Evolutionary conservation across 2,329 filamentous ascomycete species (phyloP).

Genomic region (Arthrobotrys megalospora): DNA sequence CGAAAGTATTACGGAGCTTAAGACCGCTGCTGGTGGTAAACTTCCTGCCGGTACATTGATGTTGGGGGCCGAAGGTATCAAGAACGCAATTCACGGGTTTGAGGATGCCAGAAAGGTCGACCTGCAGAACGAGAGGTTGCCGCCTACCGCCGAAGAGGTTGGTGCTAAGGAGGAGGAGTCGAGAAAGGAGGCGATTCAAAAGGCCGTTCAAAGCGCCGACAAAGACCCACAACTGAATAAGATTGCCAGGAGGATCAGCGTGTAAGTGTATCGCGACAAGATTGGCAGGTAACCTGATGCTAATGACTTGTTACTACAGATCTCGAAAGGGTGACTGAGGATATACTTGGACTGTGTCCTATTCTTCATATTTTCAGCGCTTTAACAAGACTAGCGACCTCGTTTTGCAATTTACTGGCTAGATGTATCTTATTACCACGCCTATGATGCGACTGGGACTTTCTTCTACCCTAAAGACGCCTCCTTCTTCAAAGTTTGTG

Average conservation of each 20-base stretch:
- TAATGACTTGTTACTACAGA: constrained; percentile 30
- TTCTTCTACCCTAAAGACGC: constrained; percentile 14
- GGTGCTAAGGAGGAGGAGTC: constrained; percentile 85
- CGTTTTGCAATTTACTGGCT: constrained; percentile 35
- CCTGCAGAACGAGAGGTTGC: constrained; percentile 93
- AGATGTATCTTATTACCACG: constrained; percentile 35
- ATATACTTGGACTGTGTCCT: constrained; percentile 21
- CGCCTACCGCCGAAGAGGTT: constrained; percentile 93
- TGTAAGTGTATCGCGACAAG: constrained; percentile 75
- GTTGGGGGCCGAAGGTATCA: constrained; percentile 98
- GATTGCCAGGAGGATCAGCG: constrained; percentile 92
- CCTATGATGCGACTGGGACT: neutral
- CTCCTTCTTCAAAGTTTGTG: constrained; percentile 8
- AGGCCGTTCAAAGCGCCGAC: constrained; percentile 88
- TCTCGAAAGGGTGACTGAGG: constrained; percentile 58
- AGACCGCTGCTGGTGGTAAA: constrained; percentile 93
- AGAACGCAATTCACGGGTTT: constrained; percentile 96
- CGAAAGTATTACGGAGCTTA: constrained; percentile 95
- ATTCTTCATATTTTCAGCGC: constrained; percentile 21
- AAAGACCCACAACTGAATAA: constrained; percentile 90
- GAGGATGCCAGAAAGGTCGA: constrained; percentile 98
- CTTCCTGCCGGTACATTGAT: constrained; percentile 96
- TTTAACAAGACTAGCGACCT: constrained; percentile 35
- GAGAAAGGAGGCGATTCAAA: constrained; percentile 84
- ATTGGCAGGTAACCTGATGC: neutral